A percentile compares a stretch with the other conserved stretches of the same genome.
These are phyloP conservation scores for Mariannaea sp. DNA, from an alignment of 2,329 filamentous ascomycete genomes.

Conservation along the genomic window DNA sequence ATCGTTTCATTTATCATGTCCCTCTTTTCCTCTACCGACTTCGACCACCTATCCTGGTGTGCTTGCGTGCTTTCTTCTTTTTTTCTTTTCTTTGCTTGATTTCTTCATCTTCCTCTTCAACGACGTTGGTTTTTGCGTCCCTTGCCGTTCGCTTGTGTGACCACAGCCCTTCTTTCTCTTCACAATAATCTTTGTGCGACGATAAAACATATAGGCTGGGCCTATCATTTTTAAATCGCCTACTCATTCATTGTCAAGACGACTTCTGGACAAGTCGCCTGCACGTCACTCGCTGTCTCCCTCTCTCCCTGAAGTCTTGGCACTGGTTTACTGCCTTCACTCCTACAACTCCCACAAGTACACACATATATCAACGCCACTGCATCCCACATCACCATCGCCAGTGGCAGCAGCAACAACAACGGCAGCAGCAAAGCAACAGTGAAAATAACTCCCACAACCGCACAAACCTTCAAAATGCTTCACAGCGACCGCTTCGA, in stretches of 20 bases:
- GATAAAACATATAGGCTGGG: slow-evolving; percentile 30
- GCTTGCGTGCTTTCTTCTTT: too few relatives aligned
- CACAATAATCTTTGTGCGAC: slow-evolving; percentile 5
- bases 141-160: not conserved
- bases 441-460: not conserved
- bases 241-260: slow-evolving; percentile 13
- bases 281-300: not conserved
- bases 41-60: too few relatives aligned
- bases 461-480: slow-evolving; percentile 22
- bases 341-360: not conserved
- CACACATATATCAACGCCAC: too few relatives aligned
- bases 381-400: too few relatives aligned
- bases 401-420: too few relatives aligned
- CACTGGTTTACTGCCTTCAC: not conserved
- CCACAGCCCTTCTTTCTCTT: slow-evolving; percentile 26
- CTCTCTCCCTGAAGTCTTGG: not conserved
- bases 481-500: slow-evolving; percentile 51
- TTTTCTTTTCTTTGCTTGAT: slow-evolving; percentile 1
- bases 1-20: too few relatives aligned
- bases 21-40: too few relatives aligned
- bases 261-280: slow-evolving; percentile 35
- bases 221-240: slow-evolving; percentile 23
- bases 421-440: too few relatives aligned
- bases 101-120: not conserved
- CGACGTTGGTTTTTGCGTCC: too few relatives aligned